These are phyloP conservation scores for Metschnikowia arizonensis DNA, from an alignment of 805 yeast genomes.

Conservation along the genomic window DNA sequence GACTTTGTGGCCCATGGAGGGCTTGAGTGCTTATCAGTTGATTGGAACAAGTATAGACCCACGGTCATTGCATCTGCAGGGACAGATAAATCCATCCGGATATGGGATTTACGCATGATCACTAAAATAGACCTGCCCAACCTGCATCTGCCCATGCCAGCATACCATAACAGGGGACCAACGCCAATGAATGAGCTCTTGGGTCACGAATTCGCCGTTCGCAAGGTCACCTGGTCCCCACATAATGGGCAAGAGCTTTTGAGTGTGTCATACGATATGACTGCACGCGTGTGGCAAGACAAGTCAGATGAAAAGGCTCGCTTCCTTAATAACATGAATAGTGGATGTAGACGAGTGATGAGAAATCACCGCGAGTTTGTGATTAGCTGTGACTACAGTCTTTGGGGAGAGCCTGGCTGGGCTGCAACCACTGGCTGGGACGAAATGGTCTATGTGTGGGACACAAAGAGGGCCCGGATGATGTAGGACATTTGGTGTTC, in stretches of 20 bases:
- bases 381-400: constrained; percentile 88
- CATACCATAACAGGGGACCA: constrained; percentile 49
- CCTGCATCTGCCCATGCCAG: constrained; percentile 35
- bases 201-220: constrained; percentile 88
- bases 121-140: constrained; percentile 32
- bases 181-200: constrained; percentile 70
- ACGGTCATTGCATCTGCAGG: constrained; percentile 82
- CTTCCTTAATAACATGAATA: constrained; percentile 36
- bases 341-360: constrained; percentile 58
- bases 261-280: constrained; percentile 89
- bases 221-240: constrained; percentile 85
- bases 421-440: constrained; percentile 96
- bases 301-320: constrained; percentile 55
- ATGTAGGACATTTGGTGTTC: background rate
- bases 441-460: constrained; percentile 90
- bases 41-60: constrained; percentile 87
- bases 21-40: constrained; percentile 73
- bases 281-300: constrained; percentile 82
- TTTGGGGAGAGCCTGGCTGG: constrained; percentile 97
- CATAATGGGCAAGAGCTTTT: constrained; percentile 68
- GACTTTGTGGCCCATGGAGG: constrained; percentile 75
- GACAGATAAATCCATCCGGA: constrained; percentile 77
- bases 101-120: constrained; percentile 86
- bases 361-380: constrained; percentile 81
- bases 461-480: constrained; percentile 43